These are phyloP conservation scores for Salix arbutifolia DNA, from an alignment of 345 rosid genomes.

Conservation along the genomic window DNA sequence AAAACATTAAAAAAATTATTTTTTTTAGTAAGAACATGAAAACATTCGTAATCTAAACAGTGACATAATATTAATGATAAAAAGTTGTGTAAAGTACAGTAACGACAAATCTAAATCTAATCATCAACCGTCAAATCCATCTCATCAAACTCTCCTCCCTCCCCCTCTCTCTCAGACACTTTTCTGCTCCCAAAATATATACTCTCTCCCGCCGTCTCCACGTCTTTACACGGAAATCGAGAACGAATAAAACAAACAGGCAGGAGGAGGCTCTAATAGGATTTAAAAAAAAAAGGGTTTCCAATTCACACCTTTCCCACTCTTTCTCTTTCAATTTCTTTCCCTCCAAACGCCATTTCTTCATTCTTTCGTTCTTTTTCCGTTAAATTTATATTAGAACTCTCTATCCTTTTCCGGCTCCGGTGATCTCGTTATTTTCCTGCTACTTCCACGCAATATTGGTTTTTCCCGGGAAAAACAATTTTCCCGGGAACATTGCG, in stretches of 20 bases:
- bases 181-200: background rate
- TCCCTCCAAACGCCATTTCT: slow-evolving; percentile 28
- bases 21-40: too few relatives aligned
- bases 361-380: background rate
- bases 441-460: background rate
- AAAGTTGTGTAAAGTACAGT: background rate
- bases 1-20: too few relatives aligned
- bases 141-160: background rate
- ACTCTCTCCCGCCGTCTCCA: background rate
- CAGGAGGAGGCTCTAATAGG: background rate
- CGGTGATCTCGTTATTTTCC: background rate
- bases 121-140: background rate
- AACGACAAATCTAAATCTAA: background rate
- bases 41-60: too few relatives aligned
- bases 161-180: background rate
- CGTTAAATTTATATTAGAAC: background rate
- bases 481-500: slow-evolving; percentile 23
- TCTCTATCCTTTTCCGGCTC: background rate
- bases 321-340: slow-evolving; percentile 17
- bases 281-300: slow-evolving; percentile 22
- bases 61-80: background rate
- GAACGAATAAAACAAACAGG: background rate
- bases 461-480: background rate
- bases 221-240: background rate
- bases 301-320: background rate